Base-by-base conservation (phyloP, 1,284 basidiomycete genomes). In the Moniliella sp. region DNA sequence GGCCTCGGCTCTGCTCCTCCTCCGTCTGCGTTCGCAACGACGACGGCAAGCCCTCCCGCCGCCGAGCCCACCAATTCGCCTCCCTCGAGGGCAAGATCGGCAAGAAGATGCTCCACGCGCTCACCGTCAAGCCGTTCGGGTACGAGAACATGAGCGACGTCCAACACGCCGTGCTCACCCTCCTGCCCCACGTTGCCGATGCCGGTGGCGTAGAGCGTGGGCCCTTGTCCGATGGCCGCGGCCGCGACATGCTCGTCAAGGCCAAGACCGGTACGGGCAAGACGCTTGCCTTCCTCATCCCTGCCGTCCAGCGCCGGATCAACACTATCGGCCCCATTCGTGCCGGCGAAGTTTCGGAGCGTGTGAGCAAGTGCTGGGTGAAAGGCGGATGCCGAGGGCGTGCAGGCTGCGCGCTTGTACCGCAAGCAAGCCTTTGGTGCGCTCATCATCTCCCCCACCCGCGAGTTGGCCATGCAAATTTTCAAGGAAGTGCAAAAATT, bases 381-480 rank as follows among this genome's bases (percentile, higher is more conserved):
- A 23, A 37, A 25, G 30, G 36, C 28, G 35, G 43, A 2, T 54
- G 40, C 39, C 21, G 33, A 5, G 35, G n/a, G n/a, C n/a, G n/a
- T n/a, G n/a, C n/a, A n/a, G n/a, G n/a, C n/a, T n/a, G n/a, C n/a
- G n/a, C n/a, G n/a, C n/a, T n/a, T n/a, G n/a, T n/a, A 30, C 15
- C 13, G 7, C 18, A 14, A n/a, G n/a, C n/a, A 5, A 12, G 21
- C 23, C 25, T 14, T 16, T 25, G 7, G 12, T 2, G 12, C 5
- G 25, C 12, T 5, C n/a, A n/a, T n/a, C n/a, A n/a, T n/a, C n/a
- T 82, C 76, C 21, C 88, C 91, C 2, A 97, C 88, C 0, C 74
- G 91, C 39, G 88, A 97, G 58, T 67, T 91, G 31, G 88, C 88
- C 1, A 77, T 76, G 1, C 86, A 93, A 62, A 94, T 94, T 44